phyloP scores from a whole-genome alignment of 768 basidiomycete species.

The Albatrellus ellisii region DNA sequence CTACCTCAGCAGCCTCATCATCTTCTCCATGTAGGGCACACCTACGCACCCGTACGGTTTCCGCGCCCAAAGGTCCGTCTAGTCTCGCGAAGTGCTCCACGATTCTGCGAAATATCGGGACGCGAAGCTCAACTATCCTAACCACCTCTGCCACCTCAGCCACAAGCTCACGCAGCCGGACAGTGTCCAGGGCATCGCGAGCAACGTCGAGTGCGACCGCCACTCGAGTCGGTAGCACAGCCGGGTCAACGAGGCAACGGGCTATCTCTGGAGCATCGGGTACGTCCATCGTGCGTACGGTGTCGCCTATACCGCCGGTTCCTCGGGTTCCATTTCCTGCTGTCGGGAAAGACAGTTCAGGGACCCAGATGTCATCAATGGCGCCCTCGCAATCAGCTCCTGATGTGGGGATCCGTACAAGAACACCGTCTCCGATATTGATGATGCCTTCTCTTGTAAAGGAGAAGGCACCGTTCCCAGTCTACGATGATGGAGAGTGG shows the following conservation, averaged over 20 bases:
- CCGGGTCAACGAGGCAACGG: background rate
- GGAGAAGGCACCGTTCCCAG: conserved; percentile 20
- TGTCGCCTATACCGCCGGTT: conserved; percentile 3
- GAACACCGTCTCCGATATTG: conserved; percentile 12
- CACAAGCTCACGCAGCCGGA: background rate
- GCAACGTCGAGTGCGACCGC: background rate
- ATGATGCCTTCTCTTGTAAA: conserved; percentile 7
- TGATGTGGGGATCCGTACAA: no score
- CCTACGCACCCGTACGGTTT: conserved; percentile 9
- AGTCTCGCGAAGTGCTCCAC: background rate
- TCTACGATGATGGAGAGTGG: conserved; percentile 14
- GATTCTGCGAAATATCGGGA: background rate
- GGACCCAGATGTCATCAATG: conserved; percentile 1
- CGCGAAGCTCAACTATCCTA: conserved; percentile 8
- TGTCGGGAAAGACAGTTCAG: background rate
- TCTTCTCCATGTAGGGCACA: no score
- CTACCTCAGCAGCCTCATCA: no score
- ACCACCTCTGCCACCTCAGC: conserved; percentile 6
- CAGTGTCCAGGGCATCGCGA: conserved; percentile 3
- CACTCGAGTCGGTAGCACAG: background rate
- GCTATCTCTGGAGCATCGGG: background rate
- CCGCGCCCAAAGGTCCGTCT: conserved; percentile 7
- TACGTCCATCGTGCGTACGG: background rate
- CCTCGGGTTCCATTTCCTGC: conserved; percentile 6
- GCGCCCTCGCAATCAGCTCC: background rate